Percentiles rank a stretch among this genome's conserved stretches.
phyloP scores from a whole-genome alignment of 2,329 filamentous ascomycete genomes.

The Fusarium avenaceum region DNA sequence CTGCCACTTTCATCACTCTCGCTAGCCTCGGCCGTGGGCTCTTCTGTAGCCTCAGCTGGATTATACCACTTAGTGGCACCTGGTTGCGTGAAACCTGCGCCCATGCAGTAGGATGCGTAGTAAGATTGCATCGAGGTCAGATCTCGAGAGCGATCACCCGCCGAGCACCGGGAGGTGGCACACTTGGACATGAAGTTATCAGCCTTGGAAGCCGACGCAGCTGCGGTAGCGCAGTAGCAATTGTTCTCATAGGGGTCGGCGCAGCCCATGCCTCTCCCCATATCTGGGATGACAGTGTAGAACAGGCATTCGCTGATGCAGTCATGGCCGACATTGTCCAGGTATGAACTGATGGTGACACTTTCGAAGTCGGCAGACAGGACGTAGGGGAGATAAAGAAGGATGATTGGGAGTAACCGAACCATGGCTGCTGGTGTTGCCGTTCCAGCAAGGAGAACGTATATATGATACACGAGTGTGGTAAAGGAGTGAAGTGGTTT shows the following conservation, averaged over 20 bases:
- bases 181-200: conserved; percentile 43
- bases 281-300: conserved; percentile 29
- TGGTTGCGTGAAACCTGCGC: conserved; percentile 45
- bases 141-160: conserved; percentile 43
- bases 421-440: conserved; percentile 24
- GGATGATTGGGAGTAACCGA: conserved; percentile 13
- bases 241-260: conserved; percentile 45
- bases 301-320: conserved; percentile 45
- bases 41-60: conserved; percentile 37
- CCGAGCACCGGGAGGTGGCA: conserved; percentile 35
- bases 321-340: conserved; percentile 29
- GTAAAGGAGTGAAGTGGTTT: neutral
- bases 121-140: conserved; percentile 46
- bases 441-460: neutral
- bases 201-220: conserved; percentile 38
- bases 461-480: neutral
- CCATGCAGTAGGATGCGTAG: conserved; percentile 49
- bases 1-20: neutral
- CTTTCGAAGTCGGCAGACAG: conserved; percentile 28
- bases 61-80: conserved; percentile 47
- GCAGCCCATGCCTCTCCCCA: conserved; percentile 45
- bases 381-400: conserved; percentile 9
- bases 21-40: conserved; percentile 14
- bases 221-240: conserved; percentile 47
- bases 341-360: conserved; percentile 37